Evolutionary conservation across 2,329 filamentous ascomycete species (phyloP).

Genomic region (Monascus ruber): DNA sequence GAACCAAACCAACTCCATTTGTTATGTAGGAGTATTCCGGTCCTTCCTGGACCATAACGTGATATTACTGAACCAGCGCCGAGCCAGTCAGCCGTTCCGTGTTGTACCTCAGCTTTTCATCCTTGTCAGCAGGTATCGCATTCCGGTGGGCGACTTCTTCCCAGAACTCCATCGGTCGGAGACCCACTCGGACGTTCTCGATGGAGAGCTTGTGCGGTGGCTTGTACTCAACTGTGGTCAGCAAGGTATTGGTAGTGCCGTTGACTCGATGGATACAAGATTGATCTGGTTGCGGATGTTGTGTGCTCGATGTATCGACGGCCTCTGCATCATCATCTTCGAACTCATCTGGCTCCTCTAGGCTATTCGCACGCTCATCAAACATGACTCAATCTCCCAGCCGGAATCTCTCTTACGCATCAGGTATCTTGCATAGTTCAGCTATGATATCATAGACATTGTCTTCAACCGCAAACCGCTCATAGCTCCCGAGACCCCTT

Average conservation of each 20-base stretch:
- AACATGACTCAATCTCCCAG: background rate
- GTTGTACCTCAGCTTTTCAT: constrained; percentile 7
- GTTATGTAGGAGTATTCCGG: background rate
- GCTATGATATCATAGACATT: too few species aligned
- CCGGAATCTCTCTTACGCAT: background rate
- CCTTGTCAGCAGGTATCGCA: background rate
- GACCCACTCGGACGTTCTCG: background rate
- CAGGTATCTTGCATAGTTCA: background rate
- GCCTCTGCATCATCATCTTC: background rate
- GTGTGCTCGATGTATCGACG: background rate
- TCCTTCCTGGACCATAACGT: too few species aligned
- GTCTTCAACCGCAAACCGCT: too few species aligned
- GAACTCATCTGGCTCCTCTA: too few species aligned
- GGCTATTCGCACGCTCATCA: too few species aligned
- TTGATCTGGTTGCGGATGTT: constrained; percentile 2
- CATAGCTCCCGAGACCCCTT: background rate
- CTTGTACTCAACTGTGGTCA: background rate
- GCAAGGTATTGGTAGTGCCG: constrained; percentile 1
- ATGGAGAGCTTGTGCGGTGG: background rate
- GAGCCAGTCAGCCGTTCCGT: constrained; percentile 7
- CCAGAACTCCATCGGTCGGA: background rate
- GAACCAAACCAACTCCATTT: constrained; percentile 7
- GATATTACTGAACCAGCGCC: constrained; percentile 1
- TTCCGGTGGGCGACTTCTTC: constrained; percentile 2
- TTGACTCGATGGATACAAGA: constrained; percentile 7